Base-by-base conservation (phyloP, 257 asterid species). In the Fraxinus excelsior region DNA sequence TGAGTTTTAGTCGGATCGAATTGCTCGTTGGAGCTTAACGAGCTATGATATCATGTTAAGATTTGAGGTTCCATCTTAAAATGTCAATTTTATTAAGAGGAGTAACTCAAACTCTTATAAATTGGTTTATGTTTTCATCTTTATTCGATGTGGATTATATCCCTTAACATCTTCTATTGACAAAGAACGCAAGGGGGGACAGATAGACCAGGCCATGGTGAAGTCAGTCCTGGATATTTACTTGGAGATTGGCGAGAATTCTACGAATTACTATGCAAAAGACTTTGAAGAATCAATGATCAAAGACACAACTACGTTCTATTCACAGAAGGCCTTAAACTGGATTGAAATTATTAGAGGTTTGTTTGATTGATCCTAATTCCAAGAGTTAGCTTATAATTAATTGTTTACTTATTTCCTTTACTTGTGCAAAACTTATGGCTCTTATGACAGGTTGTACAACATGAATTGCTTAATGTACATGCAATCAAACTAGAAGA, bases 331-430 rank as follows among this genome's bases (percentile, higher is more conserved):
- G 72, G 78, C 87, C 58, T 46, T 31, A 34, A 71, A 65, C 37
- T 87, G 87, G 90, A 81, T 84, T 28, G 40, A 70, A 44, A 80
- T 51, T 87, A 81, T 14, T 73, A 7, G 86, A 85, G 87, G 90
- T 87, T 37, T 37, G 10, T 37, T 65, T 19, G 77, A 42, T 21
- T 29, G 29, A 53, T 28, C 38, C 2, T 56, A 25, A 71, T 42
- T 49, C 34, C n/a, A 71, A 56, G 13, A 29, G 21, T 70, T 42
- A 75, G 34, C 26, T 60, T 31, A 7, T 13, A 14, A 64, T 26
- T 40, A 40, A 40, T 11, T 31, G 56, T 25, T 32, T 18, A 14
- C 67, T 12, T 4, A 28, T 64, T 37, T 70, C 12, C 26, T 40
- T 40, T 40, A 2, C 32, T 42, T 68, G 29, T 67, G 18, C 23